Evolutionary conservation across 2,329 filamentous ascomycete genomes (phyloP).

Genomic region (Verticillium albo-atrum): DNA sequence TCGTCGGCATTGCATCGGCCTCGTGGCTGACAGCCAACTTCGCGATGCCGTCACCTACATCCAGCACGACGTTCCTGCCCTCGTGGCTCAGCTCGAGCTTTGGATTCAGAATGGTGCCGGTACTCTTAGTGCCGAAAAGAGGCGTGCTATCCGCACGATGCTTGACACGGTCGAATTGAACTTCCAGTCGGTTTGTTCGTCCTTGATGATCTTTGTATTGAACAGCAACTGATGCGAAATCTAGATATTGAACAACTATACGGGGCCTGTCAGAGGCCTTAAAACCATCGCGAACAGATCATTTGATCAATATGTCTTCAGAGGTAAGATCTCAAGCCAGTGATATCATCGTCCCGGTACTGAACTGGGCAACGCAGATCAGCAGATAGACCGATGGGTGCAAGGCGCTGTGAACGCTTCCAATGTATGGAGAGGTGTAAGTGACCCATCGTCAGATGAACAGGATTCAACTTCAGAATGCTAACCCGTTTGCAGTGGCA

Average conservation of each 20-base stretch:
- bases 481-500: no score
- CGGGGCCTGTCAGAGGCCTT: neutral
- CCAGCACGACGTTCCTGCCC: conserved; percentile 31
- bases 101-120: conserved; percentile 40
- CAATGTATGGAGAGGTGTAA: neutral
- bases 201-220: neutral
- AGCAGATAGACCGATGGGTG: neutral
- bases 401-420: neutral
- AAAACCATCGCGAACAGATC: neutral
- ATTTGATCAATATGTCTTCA: conserved; percentile 1
- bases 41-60: conserved; percentile 31
- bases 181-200: conserved; percentile 23
- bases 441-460: conserved; percentile 12
- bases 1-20: conserved; percentile 37
- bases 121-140: conserved; percentile 29
- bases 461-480: no score
- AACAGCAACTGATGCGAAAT: no score
- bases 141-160: conserved; percentile 22
- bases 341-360: neutral
- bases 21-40: conserved; percentile 37
- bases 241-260: neutral
- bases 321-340: conserved; percentile 1
- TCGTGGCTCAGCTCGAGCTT: conserved; percentile 33
- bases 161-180: conserved; percentile 25
- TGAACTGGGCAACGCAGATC: neutral